Base-by-base conservation (phyloP, 495 filamentous ascomycete genomes). In the Elasticomyces elasticus region DNA sequence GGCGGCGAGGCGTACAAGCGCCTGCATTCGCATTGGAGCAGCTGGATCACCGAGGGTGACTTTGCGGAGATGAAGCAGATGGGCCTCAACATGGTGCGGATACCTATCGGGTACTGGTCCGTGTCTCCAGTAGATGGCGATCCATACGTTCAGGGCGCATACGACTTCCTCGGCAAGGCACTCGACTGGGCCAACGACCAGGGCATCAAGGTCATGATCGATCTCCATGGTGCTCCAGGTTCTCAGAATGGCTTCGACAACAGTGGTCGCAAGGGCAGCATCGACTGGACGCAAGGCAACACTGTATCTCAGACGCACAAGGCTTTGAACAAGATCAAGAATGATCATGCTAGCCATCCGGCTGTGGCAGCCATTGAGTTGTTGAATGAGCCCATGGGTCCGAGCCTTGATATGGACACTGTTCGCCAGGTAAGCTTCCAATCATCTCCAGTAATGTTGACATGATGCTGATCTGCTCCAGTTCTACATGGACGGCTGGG, bases 81-180 rank as follows among this genome's bases (percentile, higher is more conserved):
- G 2, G 86, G 86, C 13, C 64, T 89, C 57, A 89, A 87, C 66
- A 82, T 86, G 51, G 83, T 89, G 33, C 75, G 86, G 49, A 89
- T 91, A 49, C 86, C 86, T 1, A 75, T 90, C 50, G 86, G 86
- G 15, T 89, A 89, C 64, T 91, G 86, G 86, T 81, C 83, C 30
- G 66, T 85, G 17, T 28, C 31, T 5, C 78, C 78, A 2, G 52
- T 78, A 5, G 59, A 72, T 17, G 80, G 75, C 27, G 83, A 87
- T 42, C 83, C 84, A 10, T 89, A 85, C 61, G 82, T 88, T 38
- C 73, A 85, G 60, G 86, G 86, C 31, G 83, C 86, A 59, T 75
- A 87, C 42, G 64, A 74, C n/a, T 73, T 74, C 50, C 76, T 89
- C 13, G 80, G 84, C 50, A 63, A 76, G 40, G 83, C 86, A 5